These are phyloP conservation scores for Fraxinus baroniana DNA, from an alignment of 305 asterid species.

Conservation along the genomic window DNA sequence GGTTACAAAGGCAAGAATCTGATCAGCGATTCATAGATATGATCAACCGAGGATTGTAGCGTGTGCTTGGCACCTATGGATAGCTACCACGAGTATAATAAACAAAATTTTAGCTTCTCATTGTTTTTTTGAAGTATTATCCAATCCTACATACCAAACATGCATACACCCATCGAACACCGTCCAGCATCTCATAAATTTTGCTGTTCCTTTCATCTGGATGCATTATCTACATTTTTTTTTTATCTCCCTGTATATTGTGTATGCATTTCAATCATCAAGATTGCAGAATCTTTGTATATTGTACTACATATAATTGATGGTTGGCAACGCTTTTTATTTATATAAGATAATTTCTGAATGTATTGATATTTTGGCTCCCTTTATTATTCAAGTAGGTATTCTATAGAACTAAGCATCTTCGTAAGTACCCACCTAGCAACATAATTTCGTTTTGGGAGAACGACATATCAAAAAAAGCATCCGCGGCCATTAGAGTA, in stretches of 20 bases:
- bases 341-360: not conserved
- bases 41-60: constrained; percentile 26
- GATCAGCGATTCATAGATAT: constrained; percentile 36
- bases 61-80: not conserved
- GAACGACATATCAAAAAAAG: constrained; percentile 16
- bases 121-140: not conserved
- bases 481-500: not conserved
- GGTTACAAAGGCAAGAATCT: constrained; percentile 46
- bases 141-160: not conserved
- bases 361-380: not conserved
- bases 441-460: constrained; percentile 5
- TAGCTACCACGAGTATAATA: too few species aligned
- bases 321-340: not conserved
- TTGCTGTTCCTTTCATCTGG: not conserved
- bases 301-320: not conserved
- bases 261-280: not conserved
- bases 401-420: not conserved
- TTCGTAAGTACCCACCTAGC: not conserved
- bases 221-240: not conserved
- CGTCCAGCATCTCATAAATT: not conserved
- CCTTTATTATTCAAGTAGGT: not conserved
- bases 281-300: not conserved
- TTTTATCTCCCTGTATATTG: not conserved
- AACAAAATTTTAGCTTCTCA: not conserved
- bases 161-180: not conserved